A percentile compares a stretch with the other conserved stretches of the same genome.
phyloP scores from a whole-genome alignment of 805 yeast species.

The Scheffersomyces coipomensis region DNA sequence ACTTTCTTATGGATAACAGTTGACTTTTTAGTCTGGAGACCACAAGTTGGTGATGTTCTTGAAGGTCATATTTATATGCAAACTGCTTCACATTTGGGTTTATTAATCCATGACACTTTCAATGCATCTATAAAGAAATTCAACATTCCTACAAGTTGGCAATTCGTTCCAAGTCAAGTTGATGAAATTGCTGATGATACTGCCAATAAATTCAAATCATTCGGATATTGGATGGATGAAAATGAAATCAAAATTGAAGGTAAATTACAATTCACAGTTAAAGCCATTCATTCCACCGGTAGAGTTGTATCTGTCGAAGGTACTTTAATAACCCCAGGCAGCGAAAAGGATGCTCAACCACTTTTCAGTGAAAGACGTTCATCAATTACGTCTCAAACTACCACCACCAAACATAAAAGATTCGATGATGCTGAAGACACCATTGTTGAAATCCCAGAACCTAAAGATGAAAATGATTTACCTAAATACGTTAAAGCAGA shows the following conservation, averaged over 20 bases:
- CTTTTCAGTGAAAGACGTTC: conserved; percentile 41
- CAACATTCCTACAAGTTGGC: conserved; percentile 85
- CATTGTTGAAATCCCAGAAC: conserved; percentile 14
- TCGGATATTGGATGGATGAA: conserved; percentile 88
- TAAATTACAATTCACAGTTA: conserved; percentile 72
- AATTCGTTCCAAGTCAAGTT: conserved; percentile 74
- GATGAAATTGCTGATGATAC: conserved; percentile 38
- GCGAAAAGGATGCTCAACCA: conserved; percentile 55
- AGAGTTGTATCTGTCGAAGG: conserved; percentile 86
- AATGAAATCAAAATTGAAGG: conserved; percentile 77
- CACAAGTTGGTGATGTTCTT: conserved; percentile 78
- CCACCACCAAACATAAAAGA: conserved; percentile 37
- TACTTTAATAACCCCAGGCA: conserved; percentile 64
- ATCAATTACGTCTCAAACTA: conserved; percentile 15
- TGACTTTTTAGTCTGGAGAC: conserved; percentile 85
- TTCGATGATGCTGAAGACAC: conserved; percentile 42
- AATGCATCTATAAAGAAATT: conserved; percentile 88
- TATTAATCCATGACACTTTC: conserved; percentile 88
- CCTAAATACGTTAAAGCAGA: conserved; percentile 7
- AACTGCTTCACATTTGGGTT: conserved; percentile 91
- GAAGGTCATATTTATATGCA: conserved; percentile 91
- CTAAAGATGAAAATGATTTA: conserved; percentile 9
- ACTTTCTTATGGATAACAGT: conserved; percentile 84
- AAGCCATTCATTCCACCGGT: conserved; percentile 72
- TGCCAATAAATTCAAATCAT: conserved; percentile 43